Base-by-base conservation (phyloP, 2,329 filamentous ascomycete genomes). In the Aureobasidium sp. region DNA sequence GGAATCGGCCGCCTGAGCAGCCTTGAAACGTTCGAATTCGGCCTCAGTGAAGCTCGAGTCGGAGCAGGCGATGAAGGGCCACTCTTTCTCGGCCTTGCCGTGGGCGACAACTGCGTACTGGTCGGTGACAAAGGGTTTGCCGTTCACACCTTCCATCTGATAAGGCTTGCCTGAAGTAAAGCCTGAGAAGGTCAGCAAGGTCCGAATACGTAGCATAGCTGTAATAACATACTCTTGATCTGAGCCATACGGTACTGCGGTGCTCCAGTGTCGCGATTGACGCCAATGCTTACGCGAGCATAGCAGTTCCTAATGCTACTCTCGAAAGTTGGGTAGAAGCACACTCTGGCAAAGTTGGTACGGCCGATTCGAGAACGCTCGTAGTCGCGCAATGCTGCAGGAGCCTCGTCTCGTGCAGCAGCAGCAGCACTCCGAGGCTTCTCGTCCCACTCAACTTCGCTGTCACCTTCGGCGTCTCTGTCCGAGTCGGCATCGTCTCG, bases 271-370 rank as follows among this genome's bases (percentile, higher is more conserved):
- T 70, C 68, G 12, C 83, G 83, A 70, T 95, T 88, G 14, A 87
- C 82, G 0, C 92, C 93, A 62, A 97, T 84, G 65, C 87, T 89
- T 66, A 97, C 85, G 57, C 94, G 89, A 40, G 88, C 87, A 72
- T 89, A 99, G 74, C 91, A 95, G 57, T 91, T 91, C 17, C 81
- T 85, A 69, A 97, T 89, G 33, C 88, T 82, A 9, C 88, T 78
- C 61, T 96, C 89, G 67, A 99, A 97, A 4, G 87, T 87, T 12
- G 94, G 94, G 68, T 92, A 93, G 77, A 96, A 96, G 80, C 91
- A 97, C 61, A 96, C 88, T 70, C 93, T 86, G 7, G 89, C 88
- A 73, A 99, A 96, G 70, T 91, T 89, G 67, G 84, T 88, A 65
- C 94, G 85, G 54, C 92, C 90, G 63, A 99, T 83, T 62, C 91